Percentiles rank a stretch among this genome's conserved stretches.
Evolutionary conservation across 192 early-diverging fungal species (phyloP).

Genomic region (Thoreauomyces humboldtii): DNA sequence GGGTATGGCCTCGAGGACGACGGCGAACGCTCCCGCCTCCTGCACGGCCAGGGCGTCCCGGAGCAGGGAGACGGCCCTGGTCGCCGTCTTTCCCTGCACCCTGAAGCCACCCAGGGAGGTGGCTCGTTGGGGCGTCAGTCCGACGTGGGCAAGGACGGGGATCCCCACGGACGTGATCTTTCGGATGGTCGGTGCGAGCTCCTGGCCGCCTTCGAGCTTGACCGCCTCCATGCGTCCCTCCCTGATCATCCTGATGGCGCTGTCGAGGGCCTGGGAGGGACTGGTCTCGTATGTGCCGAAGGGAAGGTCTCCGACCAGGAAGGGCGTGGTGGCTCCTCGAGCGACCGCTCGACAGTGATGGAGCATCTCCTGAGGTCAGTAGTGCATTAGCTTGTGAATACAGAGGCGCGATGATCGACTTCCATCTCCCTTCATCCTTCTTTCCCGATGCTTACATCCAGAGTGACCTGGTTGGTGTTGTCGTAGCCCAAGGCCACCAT

Average conservation of each 20-base stretch:
- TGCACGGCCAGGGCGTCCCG: conserved; percentile 88
- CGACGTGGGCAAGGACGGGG: conserved; percentile 93
- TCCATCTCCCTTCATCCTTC: not conserved
- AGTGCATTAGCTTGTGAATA: too few species aligned
- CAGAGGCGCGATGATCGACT: not conserved
- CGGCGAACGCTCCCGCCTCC: conserved; percentile 83
- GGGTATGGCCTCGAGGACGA: conserved; percentile 93
- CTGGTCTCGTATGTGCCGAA: conserved; percentile 83
- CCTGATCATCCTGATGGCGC: conserved; percentile 77
- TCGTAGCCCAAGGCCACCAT: conserved; percentile 95
- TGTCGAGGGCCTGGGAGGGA: conserved; percentile 71
- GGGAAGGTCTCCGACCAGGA: conserved; percentile 88
- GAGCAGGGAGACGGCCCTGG: conserved; percentile 57
- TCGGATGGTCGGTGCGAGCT: conserved; percentile 74
- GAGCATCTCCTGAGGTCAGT: conserved; percentile 89
- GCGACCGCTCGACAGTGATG: conserved; percentile 91
- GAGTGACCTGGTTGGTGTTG: conserved; percentile 78
- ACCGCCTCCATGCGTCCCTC: conserved; percentile 93
- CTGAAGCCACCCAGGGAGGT: conserved; percentile 84
- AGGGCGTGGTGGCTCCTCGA: conserved; percentile 72
- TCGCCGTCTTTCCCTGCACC: conserved; percentile 85
- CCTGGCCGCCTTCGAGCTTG: conserved; percentile 92
- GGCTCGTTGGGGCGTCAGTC: conserved; percentile 91
- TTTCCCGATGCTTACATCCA: conserved; percentile 63
- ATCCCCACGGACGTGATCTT: conserved; percentile 84